A percentile compares a stretch with the other conserved stretches of the same genome.
Conservation (phyloP, 805 yeast genomes). For the Candida awuae region DNA sequence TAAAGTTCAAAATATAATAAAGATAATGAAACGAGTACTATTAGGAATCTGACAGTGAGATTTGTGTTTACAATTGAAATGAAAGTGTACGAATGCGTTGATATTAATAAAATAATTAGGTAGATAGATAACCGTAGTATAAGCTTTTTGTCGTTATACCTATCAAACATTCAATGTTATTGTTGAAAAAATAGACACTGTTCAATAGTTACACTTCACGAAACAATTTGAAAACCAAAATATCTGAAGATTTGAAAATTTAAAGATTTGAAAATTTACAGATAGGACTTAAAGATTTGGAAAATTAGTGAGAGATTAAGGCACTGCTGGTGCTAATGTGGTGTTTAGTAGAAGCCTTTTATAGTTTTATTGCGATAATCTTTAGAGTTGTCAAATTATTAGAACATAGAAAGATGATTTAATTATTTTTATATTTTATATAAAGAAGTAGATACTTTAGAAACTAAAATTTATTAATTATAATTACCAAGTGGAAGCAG, state of each 20-base stretch:
- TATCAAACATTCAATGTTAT: too few relatives aligned
- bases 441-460: slow-evolving; percentile 5
- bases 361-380: too few relatives aligned
- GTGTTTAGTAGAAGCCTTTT: too few relatives aligned
- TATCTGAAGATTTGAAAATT: too few relatives aligned
- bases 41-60: background rate
- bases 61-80: background rate
- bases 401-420: slow-evolving; percentile 12
- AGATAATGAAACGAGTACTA: background rate
- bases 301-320: too few relatives aligned
- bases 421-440: slow-evolving; percentile 11
- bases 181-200: too few relatives aligned
- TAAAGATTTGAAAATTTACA: too few relatives aligned
- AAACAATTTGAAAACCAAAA: too few relatives aligned
- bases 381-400: background rate
- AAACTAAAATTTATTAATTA: slow-evolving; percentile 14
- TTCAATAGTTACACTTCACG: too few relatives aligned
- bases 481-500: slow-evolving; percentile 29
- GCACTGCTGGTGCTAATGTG: too few relatives aligned
- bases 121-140: background rate
- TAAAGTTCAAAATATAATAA: slow-evolving; percentile 3
- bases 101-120: background rate
- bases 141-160: too few relatives aligned
- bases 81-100: background rate
- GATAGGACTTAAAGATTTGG: too few relatives aligned